Conservation (phyloP, 75 land plant species). For the Pinus albicaulis region DNA sequence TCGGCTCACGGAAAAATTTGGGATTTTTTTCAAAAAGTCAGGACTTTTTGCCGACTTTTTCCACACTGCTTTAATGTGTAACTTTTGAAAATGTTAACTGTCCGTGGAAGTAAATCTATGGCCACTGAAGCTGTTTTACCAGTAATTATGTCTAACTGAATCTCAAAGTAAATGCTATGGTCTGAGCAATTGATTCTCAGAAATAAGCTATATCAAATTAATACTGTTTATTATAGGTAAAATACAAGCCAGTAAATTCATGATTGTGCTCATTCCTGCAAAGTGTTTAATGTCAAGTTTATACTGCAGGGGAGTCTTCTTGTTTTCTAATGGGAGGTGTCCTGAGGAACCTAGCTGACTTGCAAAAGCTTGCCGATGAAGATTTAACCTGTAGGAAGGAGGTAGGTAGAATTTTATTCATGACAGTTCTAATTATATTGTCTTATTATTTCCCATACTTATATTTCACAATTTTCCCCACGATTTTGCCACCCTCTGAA, state of each 20-base stretch:
- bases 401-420: constrained; percentile 30
- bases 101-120: no score
- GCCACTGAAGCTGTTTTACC: no score
- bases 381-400: constrained; percentile 78
- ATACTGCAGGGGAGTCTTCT: constrained; percentile 55
- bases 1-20: no score
- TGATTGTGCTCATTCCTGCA: neutral
- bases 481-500: neutral
- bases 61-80: no score
- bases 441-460: neutral
- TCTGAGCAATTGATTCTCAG: no score
- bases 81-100: no score
- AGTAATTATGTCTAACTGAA: no score
- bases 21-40: no score
- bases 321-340: constrained; percentile 48
- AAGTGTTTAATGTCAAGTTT: neutral
- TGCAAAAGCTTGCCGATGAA: constrained; percentile 74
- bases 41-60: no score
- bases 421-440: neutral
- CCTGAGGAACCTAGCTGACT: constrained; percentile 60
- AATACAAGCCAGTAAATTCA: neutral
- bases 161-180: no score
- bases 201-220: neutral
- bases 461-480: neutral
- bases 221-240: neutral